Evolutionary conservation across 2,329 filamentous ascomycete species (phyloP), one percentile per base, ranked within the genome.

Genomic region (Thelonectria discophora): DNA sequence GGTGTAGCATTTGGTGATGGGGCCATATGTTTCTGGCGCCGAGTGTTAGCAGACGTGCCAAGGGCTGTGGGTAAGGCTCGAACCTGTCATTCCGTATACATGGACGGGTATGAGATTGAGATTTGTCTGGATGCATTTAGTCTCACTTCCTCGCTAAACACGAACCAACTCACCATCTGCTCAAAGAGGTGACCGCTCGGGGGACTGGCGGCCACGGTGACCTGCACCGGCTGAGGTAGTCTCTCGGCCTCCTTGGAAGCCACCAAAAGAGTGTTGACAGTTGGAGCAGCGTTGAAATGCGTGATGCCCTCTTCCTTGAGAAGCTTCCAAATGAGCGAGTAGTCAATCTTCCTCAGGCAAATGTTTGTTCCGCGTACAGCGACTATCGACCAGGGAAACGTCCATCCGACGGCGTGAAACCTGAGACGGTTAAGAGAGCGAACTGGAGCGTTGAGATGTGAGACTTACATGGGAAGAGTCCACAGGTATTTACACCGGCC

Each of bases 211-310:
- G 95, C 95, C 3, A 99, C 95, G 0, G 94, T 97, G 6, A 99
- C 95, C 15, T 88, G 85, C 10, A 98, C 93, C 0, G 88, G 86
- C 1, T 87, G 79, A 0, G 88, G 81, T 1, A 99, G 82, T 49
- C 78, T 84, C 67, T 85, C 86, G 2, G 95, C 94, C 75, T 93
- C 89, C 42, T 89, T 84, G 3, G 91, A 86, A 12, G 90, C 90
- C 73, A 95, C 97, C 3, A 99, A 86, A 1, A 98, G 80, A 0
- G 94, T 99, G 76, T 98, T 98, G 54, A 99, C 95, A 0, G 95
- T 99, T 0, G 95, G 95, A 0, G 94, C 95, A 1, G 94, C 94
- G 73, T 94, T 97, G 80, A 96, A 98, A 77, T 99, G 95, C 0
- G 93, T 98, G 65, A 99, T 90, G 7, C 86, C 82, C 77, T 98